Base-by-base conservation (phyloP, 2,329 filamentous ascomycete genomes). In the Diaporthe ampelina region DNA sequence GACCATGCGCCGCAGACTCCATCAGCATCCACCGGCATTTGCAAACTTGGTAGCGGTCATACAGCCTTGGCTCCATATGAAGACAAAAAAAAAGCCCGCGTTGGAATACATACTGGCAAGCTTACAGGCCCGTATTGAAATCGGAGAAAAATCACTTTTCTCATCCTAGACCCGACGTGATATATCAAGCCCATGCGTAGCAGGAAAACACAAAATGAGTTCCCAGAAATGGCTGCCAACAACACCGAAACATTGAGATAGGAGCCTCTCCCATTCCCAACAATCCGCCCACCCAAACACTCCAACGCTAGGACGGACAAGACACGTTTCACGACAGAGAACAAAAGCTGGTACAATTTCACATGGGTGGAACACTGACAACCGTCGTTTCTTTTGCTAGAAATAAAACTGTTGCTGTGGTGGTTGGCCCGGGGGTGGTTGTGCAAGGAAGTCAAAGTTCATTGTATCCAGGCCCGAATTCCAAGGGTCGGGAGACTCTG, bases 361-460 rank as follows among this genome's bases (percentile, higher is more conserved):
- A 52, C 61, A 67, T 7, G 29, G 61, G 59, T 17, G 9, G 6
- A 50, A 26, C 19, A 48, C 26, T 35, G 8, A 24, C 21, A 37
- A 35, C 21, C 7, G 32, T 24, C 19, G 8, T 21, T 67, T 19
- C 13, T 19, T 24, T 1, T 24, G 4, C 29, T 81, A 91, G 76
- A 90, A 91, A 78, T 91, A 91, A 76, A 88, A 91, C 73, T 87
- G 85, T 76, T 89, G 88, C 76, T 85, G 84, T 54, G 87, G 86
- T 21, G 88, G 86, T 76, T 91, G 89, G 5, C 89, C 89, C 0
- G 89, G 89, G 7, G 89, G 88, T 11, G 89, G 88, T 77, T 91
- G 89, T 0, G 89, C 88, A 73, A 90, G 80, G 76, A 91, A 91
- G 78, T 91, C 89, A 81, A 91, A 91, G 79, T 87, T 91, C 85